These are phyloP conservation scores for Rhodotorula glutinis DNA, from an alignment of 1,284 basidiomycete genomes.

Conservation along the genomic window DNA sequence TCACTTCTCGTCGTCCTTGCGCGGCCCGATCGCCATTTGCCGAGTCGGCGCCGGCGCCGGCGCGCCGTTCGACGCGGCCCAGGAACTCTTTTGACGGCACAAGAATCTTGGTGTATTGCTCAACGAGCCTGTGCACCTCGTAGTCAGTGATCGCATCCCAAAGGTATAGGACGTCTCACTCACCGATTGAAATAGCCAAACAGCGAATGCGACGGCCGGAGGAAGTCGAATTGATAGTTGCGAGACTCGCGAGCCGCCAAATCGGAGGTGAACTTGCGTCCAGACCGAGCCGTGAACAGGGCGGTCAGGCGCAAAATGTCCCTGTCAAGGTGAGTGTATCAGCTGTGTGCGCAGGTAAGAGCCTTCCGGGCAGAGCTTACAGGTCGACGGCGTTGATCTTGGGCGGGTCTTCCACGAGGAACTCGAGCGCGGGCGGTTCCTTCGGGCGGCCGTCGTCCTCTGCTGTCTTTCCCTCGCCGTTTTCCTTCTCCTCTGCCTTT, in stretches of 20 bases:
- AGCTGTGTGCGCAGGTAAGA: too few species aligned
- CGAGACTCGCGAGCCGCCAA: conserved; percentile 84
- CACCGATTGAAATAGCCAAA: conserved; percentile 90
- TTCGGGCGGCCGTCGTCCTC: conserved; percentile 51
- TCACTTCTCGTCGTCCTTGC: conserved; percentile 64
- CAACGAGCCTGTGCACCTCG: conserved; percentile 70
- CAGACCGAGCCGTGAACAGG: conserved; percentile 88
- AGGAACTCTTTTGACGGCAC: conserved; percentile 74
- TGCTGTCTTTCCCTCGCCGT: conserved; percentile 29
- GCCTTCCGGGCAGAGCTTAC: conserved; percentile 55
- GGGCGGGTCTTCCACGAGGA: conserved; percentile 76
- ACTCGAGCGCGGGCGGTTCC: conserved; percentile 71
- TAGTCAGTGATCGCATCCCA: too few species aligned
- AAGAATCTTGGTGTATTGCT: conserved; percentile 90
- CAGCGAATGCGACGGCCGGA: conserved; percentile 90
- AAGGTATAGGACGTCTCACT: fast-evolving
- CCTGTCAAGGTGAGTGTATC: too few species aligned
- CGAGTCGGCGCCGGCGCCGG: conserved; percentile 47
- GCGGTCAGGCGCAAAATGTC: conserved; percentile 68
- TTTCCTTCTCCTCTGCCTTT: conserved; percentile 36
- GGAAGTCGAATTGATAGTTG: conserved; percentile 98
- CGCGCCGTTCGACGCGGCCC: conserved; percentile 57
- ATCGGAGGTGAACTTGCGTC: conserved; percentile 77
- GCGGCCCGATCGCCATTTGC: conserved; percentile 48
- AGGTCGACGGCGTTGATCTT: conserved; percentile 86